A percentile compares a stretch with the other conserved stretches of the same genome.
Conservation (phyloP, 257 asterid species). For the Fraxinus americana region DNA sequence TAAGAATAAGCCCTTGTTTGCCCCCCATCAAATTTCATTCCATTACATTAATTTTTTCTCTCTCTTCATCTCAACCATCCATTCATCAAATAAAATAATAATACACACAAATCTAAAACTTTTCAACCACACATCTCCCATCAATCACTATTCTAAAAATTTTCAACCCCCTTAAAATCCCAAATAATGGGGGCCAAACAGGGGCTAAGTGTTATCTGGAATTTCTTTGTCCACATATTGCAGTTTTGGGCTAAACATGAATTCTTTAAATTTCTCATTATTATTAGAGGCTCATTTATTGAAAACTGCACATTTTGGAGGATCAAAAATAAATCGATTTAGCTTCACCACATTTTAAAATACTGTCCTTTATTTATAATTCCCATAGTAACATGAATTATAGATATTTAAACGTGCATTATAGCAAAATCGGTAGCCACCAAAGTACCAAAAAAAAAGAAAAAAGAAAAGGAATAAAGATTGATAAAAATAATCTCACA, state of each 20-base stretch:
- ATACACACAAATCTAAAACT: too few species aligned
- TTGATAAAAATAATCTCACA: not conserved
- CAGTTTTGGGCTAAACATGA: slow-evolving; percentile 1
- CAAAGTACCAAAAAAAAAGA: not conserved
- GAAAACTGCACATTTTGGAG: not conserved
- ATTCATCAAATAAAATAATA: too few species aligned
- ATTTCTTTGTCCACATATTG: slow-evolving; percentile 3
- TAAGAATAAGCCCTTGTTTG: too few species aligned
- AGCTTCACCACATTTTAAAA: not conserved
- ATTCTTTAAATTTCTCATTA: too few species aligned
- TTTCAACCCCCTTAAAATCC: too few species aligned
- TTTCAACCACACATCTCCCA: too few species aligned
- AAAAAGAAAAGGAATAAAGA: not conserved
- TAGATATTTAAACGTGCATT: not conserved
- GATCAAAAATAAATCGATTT: not conserved
- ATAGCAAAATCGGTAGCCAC: not conserved
- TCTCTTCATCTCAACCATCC: too few species aligned
- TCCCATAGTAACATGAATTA: not conserved
- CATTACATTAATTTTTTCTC: too few species aligned
- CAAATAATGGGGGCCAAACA: too few species aligned
- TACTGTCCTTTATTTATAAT: not conserved
- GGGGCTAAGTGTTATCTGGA: not conserved
- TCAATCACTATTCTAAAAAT: too few species aligned
- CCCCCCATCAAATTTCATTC: too few species aligned
- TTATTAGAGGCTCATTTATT: not conserved